phyloP scores from a whole-genome alignment of 2,329 filamentous ascomycete species.

The Huntiella abstrusa region DNA sequence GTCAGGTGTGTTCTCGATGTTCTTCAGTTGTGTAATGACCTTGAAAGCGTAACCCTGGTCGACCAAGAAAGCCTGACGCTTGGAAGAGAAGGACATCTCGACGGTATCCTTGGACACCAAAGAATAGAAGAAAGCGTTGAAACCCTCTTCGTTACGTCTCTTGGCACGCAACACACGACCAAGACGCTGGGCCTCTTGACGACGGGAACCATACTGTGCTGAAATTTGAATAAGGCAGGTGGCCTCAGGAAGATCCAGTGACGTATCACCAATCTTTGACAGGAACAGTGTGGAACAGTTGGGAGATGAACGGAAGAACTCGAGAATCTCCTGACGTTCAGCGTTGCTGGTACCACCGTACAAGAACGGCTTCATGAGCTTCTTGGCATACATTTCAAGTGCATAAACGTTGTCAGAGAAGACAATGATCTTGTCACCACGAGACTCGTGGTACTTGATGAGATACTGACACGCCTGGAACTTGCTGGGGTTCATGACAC shows the following conservation, averaged over 20 bases:
- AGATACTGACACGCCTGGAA: constrained; percentile 94
- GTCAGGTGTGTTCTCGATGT: constrained; percentile 66
- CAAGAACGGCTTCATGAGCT: constrained; percentile 74
- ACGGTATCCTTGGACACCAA: constrained; percentile 93
- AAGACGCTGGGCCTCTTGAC: constrained; percentile 86
- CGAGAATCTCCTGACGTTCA: constrained; percentile 71
- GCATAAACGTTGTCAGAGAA: constrained; percentile 97
- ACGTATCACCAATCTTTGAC: constrained; percentile 95
- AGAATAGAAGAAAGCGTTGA: constrained; percentile 98
- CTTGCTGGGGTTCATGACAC: constrained; percentile 95
- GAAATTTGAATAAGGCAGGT: constrained; percentile 96
- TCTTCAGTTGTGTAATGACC: constrained; percentile 87
- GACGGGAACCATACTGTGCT: constrained; percentile 87
- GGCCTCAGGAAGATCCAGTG: constrained; percentile 88
- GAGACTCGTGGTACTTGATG: constrained; percentile 91
- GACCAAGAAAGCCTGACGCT: constrained; percentile 88
- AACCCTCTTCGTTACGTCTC: constrained; percentile 88
- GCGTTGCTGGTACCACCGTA: constrained; percentile 73
- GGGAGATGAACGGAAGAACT: constrained; percentile 90
- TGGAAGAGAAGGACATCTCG: constrained; percentile 96
- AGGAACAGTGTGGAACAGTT: constrained; percentile 83
- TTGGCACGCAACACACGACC: constrained; percentile 90
- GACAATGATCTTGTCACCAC: constrained; percentile 94
- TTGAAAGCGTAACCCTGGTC: constrained; percentile 99
- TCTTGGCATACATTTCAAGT: constrained; percentile 65